Conservation (phyloP, 495 filamentous ascomycete genomes). For the Hypoxylon intermedium region DNA sequence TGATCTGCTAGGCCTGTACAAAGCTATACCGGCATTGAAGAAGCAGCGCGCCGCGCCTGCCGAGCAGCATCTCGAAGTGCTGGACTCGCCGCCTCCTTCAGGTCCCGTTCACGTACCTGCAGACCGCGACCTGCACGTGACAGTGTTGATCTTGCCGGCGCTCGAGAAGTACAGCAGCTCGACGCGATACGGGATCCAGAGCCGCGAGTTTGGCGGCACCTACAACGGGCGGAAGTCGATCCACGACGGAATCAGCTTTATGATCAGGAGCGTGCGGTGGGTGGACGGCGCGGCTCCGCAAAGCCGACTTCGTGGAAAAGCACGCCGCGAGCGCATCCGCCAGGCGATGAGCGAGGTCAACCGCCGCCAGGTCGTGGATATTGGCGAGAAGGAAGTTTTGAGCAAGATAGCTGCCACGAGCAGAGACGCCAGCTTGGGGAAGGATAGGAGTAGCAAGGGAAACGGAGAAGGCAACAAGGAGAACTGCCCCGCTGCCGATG, state of each 20-base stretch:
- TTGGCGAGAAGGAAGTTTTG: conserved; percentile 32
- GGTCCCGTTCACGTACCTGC: conserved; percentile 61
- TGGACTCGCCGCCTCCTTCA: conserved; percentile 51
- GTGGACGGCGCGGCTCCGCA: conserved; percentile 73
- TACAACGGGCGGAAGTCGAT: conserved; percentile 46
- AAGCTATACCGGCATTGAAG: conserved; percentile 40
- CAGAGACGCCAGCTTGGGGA: conserved; percentile 10
- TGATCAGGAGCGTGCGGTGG: conserved; percentile 78
- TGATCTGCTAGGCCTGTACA: conserved; percentile 70
- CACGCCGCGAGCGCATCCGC: conserved; percentile 55
- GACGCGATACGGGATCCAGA: conserved; percentile 78
- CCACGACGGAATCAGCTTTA: conserved; percentile 92
- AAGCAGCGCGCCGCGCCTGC: conserved; percentile 28
- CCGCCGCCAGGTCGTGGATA: conserved; percentile 43
- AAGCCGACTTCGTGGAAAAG: conserved; percentile 56
- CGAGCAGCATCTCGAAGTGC: conserved; percentile 44
- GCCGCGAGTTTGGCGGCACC: conserved; percentile 70
- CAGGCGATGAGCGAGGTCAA: conserved; percentile 53
- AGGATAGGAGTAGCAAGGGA: conserved; percentile 10
- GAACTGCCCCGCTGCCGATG: conserved; percentile 39
- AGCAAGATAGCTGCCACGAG: conserved; percentile 18
- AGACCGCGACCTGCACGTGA: conserved; percentile 82
- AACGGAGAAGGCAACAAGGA: conserved; percentile 53
- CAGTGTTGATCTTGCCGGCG: conserved; percentile 78
- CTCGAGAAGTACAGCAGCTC: conserved; percentile 77